A percentile compares a stretch with the other conserved stretches of the same genome.
These are phyloP conservation scores for Pueraria montana DNA, from an alignment of 306 rosid species.

Conservation along the genomic window DNA sequence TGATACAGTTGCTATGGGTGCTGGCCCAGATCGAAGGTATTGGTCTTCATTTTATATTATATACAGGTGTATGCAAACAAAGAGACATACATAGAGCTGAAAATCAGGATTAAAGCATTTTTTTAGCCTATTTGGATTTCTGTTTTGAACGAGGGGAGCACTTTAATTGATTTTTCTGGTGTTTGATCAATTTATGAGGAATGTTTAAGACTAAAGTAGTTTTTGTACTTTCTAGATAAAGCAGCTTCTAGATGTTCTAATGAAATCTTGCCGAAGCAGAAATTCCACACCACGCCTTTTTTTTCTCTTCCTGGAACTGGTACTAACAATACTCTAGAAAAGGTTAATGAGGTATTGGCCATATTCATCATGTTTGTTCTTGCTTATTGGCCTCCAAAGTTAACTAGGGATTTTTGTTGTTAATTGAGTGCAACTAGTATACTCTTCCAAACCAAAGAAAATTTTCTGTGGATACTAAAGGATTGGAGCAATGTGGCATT, in stretches of 20 bases:
- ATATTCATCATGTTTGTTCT: slow-evolving; percentile 10
- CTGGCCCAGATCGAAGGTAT: slow-evolving; percentile 96
- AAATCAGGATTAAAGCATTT: slow-evolving; percentile 11
- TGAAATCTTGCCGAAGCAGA: slow-evolving; percentile 5
- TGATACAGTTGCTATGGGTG: slow-evolving; percentile 91
- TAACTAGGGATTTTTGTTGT: slow-evolving; percentile 9
- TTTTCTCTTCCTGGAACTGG: not conserved
- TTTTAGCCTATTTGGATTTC: slow-evolving; percentile 24
- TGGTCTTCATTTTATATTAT: slow-evolving; percentile 40
- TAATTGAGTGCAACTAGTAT: slow-evolving; percentile 46
- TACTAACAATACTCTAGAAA: not conserved
- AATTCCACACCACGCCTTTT: not conserved
- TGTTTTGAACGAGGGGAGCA: slow-evolving; percentile 24
- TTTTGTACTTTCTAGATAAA: slow-evolving; percentile 15
- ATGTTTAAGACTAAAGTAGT: not conserved
- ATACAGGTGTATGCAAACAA: not conserved
- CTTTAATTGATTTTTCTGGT: not conserved
- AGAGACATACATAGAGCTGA: slow-evolving; percentile 1
- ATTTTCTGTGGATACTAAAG: slow-evolving; percentile 37
- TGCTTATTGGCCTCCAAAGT: slow-evolving; percentile 16
- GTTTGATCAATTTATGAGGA: slow-evolving; percentile 7
- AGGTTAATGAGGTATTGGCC: slow-evolving; percentile 26
- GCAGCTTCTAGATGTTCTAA: slow-evolving; percentile 41
- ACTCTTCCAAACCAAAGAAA: slow-evolving; percentile 37
- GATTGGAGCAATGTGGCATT: slow-evolving; percentile 23